phyloP scores from a whole-genome alignment of 768 basidiomycete species.

The Leccinum pellstonianum region DNA sequence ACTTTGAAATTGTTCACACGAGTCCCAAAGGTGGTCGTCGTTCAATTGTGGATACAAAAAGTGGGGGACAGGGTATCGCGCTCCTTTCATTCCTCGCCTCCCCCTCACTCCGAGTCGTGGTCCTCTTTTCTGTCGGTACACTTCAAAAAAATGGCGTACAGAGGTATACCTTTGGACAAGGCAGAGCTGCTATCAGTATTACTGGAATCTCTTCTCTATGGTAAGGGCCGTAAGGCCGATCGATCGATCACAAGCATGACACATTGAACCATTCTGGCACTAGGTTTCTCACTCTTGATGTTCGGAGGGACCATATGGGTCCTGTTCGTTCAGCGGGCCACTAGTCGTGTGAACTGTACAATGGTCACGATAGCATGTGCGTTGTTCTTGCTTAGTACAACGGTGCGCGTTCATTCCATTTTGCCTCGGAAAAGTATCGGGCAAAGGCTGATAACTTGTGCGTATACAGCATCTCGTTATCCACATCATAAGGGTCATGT shows the following conservation, averaged over 20 bases:
- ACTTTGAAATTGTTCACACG: too few relatives aligned
- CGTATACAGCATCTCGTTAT: not conserved
- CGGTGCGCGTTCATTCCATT: not conserved
- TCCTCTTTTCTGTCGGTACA: not conserved
- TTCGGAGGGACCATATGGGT: not conserved
- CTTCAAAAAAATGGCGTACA: not conserved
- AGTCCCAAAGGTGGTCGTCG: not conserved
- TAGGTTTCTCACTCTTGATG: not conserved
- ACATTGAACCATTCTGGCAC: not conserved
- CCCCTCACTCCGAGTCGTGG: not conserved
- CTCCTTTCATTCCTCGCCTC: not conserved
- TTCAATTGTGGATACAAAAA: not conserved
- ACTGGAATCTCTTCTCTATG: not conserved
- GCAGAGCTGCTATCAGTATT: not conserved
- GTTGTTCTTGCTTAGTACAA: not conserved
- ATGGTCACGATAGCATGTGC: not conserved
- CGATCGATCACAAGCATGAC: too few relatives aligned
- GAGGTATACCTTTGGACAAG: not conserved
- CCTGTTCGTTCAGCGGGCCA: not conserved
- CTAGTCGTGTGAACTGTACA: not conserved
- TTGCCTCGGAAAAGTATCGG: too few relatives aligned
- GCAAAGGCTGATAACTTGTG: not conserved
- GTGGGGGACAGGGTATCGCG: not conserved
- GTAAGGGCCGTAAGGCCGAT: not conserved
- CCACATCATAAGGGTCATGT: not conserved